Conservation (phyloP, 208 protist species). For the Leishmania gerbilli region DNA sequence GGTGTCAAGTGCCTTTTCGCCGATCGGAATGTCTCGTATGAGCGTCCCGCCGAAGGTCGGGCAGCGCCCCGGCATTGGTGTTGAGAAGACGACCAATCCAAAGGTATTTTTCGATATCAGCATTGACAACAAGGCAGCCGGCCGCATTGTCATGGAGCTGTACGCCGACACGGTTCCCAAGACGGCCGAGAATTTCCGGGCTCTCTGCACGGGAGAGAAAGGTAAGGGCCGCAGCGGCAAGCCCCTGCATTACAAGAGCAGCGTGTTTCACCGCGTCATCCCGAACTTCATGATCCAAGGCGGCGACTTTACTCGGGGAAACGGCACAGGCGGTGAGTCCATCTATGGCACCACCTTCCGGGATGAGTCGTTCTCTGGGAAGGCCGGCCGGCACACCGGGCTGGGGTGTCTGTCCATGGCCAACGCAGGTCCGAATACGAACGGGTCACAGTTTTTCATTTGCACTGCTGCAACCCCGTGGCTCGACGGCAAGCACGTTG, state of each 20-base stretch:
- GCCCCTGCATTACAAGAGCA: slow-evolving; percentile 97
- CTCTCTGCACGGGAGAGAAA: slow-evolving; percentile 90
- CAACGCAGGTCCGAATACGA: slow-evolving; percentile 98
- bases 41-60: slow-evolving; percentile 61
- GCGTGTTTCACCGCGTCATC: slow-evolving; percentile 96
- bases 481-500: slow-evolving; percentile 96
- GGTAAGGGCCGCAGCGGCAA: slow-evolving; percentile 92
- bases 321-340: slow-evolving; percentile 97
- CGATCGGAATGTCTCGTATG: slow-evolving; percentile 45
- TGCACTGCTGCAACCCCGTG: slow-evolving; percentile 84
- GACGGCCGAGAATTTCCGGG: slow-evolving; percentile 93
- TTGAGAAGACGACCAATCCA: slow-evolving; percentile 49
- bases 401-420: slow-evolving; percentile 98
- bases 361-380: slow-evolving; percentile 97
- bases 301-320: slow-evolving; percentile 97
- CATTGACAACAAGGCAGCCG: slow-evolving; percentile 65
- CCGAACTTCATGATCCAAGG: slow-evolving; percentile 97
- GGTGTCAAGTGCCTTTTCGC: background rate
- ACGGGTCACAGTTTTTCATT: slow-evolving; percentile 96
- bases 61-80: slow-evolving; percentile 30
- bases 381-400: slow-evolving; percentile 90
- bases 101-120: slow-evolving; percentile 92
- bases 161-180: slow-evolving; percentile 93
- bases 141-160: slow-evolving; percentile 92
- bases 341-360: slow-evolving; percentile 98